A percentile compares a stretch with the other conserved stretches of the same genome.
Conservation (phyloP, 805 yeast species). For the Candida patagonica region DNA sequence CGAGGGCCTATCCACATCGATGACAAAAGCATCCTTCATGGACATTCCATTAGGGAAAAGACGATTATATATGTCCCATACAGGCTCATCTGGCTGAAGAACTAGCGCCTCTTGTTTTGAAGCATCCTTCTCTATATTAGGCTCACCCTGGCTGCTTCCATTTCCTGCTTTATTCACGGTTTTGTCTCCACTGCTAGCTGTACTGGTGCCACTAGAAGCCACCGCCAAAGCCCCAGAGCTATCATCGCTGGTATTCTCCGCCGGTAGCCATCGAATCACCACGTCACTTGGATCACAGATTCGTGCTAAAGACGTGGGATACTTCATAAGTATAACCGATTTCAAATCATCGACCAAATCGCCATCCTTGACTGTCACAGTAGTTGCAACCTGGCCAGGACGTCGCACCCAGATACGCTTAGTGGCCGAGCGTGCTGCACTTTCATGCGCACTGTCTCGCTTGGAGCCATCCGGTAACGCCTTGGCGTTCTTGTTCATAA, state of each 20-base stretch:
- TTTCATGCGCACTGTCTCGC: too few species aligned
- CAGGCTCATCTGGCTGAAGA: constrained; percentile 18
- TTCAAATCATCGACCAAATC: constrained; percentile 83
- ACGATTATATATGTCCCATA: constrained; percentile 12
- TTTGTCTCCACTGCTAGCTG: not conserved
- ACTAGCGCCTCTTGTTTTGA: not conserved
- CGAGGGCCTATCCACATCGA: constrained; percentile 2
- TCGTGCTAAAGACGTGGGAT: constrained; percentile 56
- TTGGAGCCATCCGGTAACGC: too few species aligned
- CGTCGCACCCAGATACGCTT: constrained; percentile 29
- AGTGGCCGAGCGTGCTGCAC: not conserved
- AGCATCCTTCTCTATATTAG: too few species aligned
- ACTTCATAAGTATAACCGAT: constrained; percentile 48
- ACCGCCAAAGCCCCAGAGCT: not conserved
- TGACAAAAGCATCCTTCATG: constrained; percentile 17
- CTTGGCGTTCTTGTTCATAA: too few species aligned
- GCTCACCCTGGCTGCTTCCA: too few species aligned
- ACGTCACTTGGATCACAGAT: constrained; percentile 62
- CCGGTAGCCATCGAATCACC: constrained; percentile 16
- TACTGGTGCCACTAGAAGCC: not conserved
- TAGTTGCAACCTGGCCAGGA: constrained; percentile 46
- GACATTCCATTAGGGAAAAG: constrained; percentile 18
- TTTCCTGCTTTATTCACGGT: too few species aligned
- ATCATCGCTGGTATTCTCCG: too few species aligned
- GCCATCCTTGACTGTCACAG: constrained; percentile 47